Evolutionary conservation across 1,284 basidiomycete species (phyloP).

Genomic region (Takashimella tepidaria): DNA sequence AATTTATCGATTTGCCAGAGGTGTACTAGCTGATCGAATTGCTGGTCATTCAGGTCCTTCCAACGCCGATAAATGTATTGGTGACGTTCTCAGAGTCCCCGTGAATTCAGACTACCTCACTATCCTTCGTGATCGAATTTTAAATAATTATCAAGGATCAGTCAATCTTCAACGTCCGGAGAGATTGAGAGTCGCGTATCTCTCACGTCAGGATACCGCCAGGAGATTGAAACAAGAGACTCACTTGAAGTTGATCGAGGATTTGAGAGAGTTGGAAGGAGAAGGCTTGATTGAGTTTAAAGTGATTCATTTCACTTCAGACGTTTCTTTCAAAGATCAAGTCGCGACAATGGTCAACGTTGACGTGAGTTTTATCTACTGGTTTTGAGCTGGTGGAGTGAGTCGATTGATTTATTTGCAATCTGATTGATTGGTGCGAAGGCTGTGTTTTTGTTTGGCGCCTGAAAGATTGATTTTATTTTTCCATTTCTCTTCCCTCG

Average conservation of each 20-base stretch:
- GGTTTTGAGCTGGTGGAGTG: no score
- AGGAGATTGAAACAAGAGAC: slow-evolving; percentile 45
- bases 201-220: slow-evolving; percentile 54
- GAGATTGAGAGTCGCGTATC: slow-evolving; percentile 10
- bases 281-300: slow-evolving; percentile 7
- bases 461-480: neutral
- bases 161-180: slow-evolving; percentile 6
- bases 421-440: no score
- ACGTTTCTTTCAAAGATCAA: slow-evolving; percentile 7
- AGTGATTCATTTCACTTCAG: slow-evolving; percentile 7
- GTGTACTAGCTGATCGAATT: slow-evolving; percentile 17
- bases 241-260: slow-evolving; percentile 27
- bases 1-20: slow-evolving; percentile 21
- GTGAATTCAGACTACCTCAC: slow-evolving; percentile 22
- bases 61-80: slow-evolving; percentile 24
- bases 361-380: no score
- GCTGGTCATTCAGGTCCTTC: slow-evolving; percentile 24
- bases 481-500: neutral
- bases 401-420: no score
- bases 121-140: slow-evolving; percentile 21
- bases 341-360: neutral
- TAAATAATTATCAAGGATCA: slow-evolving; percentile 17
- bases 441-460: no score
- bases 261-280: slow-evolving; percentile 45
- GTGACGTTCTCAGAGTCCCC: slow-evolving; percentile 30